A percentile compares a stretch with the other conserved stretches of the same genome.
Conservation (phyloP, 129 eudicot species). For the Solidago caesia region DNA sequence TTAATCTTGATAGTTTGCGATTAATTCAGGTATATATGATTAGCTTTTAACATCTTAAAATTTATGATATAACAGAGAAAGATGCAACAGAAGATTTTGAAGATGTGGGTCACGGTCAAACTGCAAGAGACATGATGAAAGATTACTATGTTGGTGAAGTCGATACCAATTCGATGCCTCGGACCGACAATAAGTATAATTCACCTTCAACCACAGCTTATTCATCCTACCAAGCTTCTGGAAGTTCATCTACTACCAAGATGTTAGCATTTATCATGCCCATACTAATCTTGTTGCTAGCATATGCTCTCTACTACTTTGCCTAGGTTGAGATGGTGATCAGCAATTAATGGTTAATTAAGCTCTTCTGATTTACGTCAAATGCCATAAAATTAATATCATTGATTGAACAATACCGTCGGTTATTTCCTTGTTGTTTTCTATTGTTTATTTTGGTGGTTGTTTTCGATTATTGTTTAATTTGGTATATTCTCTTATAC, state of each 20-base stretch:
- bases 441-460: not conserved
- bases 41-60: not conserved
- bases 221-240: constrained; percentile 27
- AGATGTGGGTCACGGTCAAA: constrained; percentile 69
- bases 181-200: constrained; percentile 4
- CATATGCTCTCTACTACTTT: constrained; percentile 45
- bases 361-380: no score
- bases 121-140: constrained; percentile 51
- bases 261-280: constrained; percentile 47
- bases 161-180: constrained; percentile 44
- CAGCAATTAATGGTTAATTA: not conserved
- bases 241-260: constrained; percentile 37
- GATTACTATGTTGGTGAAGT: constrained; percentile 63
- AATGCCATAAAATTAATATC: no score
- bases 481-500: no score
- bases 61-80: constrained; percentile 43
- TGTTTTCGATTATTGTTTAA: not conserved
- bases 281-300: constrained; percentile 55
- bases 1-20: not conserved
- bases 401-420: no score
- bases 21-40: not conserved
- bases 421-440: not conserved
- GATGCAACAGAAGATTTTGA: constrained; percentile 92
- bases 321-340: constrained; percentile 9
- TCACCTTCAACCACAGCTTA: constrained; percentile 29